phyloP scores from a whole-genome alignment of 805 yeast genomes.

The Zygotorulaspora florentina region DNA sequence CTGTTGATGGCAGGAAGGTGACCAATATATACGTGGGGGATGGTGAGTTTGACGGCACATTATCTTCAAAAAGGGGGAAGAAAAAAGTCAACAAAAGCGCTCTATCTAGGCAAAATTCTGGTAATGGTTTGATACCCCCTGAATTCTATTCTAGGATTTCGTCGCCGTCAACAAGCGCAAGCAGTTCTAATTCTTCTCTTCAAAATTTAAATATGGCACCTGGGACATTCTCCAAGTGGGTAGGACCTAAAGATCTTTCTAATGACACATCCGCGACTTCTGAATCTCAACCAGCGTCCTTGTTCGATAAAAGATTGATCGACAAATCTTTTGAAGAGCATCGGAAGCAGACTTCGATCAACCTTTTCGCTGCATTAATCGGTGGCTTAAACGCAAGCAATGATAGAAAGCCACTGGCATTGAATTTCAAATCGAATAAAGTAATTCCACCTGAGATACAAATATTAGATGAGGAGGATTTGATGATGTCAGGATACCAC shows the following conservation, averaged over 20 bases:
- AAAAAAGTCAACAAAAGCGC: slow-evolving; percentile 11
- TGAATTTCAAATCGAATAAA: slow-evolving; percentile 21
- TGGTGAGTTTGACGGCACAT: slow-evolving; percentile 25
- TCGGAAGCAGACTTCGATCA: slow-evolving; percentile 18
- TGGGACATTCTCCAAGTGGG: slow-evolving; percentile 24
- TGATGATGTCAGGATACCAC: slow-evolving; percentile 27
- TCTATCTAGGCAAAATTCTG: slow-evolving; percentile 15
- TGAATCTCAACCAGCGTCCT: slow-evolving; percentile 7
- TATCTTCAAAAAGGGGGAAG: slow-evolving; percentile 5
- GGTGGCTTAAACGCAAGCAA: slow-evolving; percentile 11
- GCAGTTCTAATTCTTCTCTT: slow-evolving; percentile 30
- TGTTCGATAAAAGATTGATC: slow-evolving; percentile 28
- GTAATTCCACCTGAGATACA: slow-evolving; percentile 12
- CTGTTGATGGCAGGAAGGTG: slow-evolving; percentile 12
- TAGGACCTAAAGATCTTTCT: slow-evolving; percentile 10
- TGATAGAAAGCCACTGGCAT: slow-evolving; percentile 21
- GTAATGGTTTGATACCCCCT: slow-evolving; percentile 34
- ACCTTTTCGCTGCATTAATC: slow-evolving; percentile 18
- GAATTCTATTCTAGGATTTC: slow-evolving; percentile 35
- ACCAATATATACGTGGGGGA: slow-evolving; percentile 35
- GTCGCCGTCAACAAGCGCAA: slow-evolving; percentile 32
- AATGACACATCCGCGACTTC: slow-evolving; percentile 3
- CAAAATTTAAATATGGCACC: slow-evolving; percentile 21
- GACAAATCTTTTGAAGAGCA: slow-evolving; percentile 31
- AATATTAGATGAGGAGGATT: slow-evolving; percentile 31